Percentiles rank a stretch among this genome's conserved stretches.
phyloP scores from a whole-genome alignment of 106 monocot genomes.

The Allium fistulosum region DNA sequence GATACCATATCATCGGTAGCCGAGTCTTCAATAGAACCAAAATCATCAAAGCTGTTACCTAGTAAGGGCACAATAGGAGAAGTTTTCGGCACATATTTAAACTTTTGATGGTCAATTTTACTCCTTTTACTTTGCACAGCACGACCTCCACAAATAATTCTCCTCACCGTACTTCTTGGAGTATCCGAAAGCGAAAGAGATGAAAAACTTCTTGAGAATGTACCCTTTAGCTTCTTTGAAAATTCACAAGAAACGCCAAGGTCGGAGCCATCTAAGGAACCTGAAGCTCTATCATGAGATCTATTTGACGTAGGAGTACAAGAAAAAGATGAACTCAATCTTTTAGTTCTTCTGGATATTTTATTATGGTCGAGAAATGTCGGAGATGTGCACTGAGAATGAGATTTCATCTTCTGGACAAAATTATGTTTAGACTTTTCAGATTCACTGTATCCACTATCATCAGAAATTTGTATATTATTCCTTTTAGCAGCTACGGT shows the following conservation, averaged over 20 bases:
- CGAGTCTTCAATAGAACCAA: constrained; percentile 2
- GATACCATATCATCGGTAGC: constrained; percentile 12
- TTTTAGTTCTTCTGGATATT: constrained; percentile 10
- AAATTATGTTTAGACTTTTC: constrained; percentile 3
- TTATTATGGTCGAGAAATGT: not conserved
- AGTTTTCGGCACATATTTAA: constrained; percentile 4
- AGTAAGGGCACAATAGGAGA: constrained; percentile 13
- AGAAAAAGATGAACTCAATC: constrained; percentile 17
- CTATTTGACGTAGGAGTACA: constrained; percentile 11
- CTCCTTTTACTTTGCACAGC: constrained; percentile 1
- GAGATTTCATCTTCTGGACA: not conserved
- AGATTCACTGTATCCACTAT: constrained; percentile 6
- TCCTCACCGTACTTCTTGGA: constrained; percentile 13
- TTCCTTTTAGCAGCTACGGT: constrained; percentile 1
- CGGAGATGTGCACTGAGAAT: constrained; percentile 12
- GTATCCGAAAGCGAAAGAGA: constrained; percentile 18
- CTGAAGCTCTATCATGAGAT: constrained; percentile 8
- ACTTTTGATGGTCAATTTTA: not conserved
- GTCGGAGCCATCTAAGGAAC: constrained; percentile 6
- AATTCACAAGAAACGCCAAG: constrained; percentile 9
- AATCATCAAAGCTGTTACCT: constrained; percentile 8
- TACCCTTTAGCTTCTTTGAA: constrained; percentile 9
- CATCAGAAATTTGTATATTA: constrained; percentile 2
- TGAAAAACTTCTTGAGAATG: constrained; percentile 7
- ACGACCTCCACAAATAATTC: constrained; percentile 15